Base-by-base conservation (phyloP, 2,329 filamentous ascomycete species). In the Thelonectria rubi region DNA sequence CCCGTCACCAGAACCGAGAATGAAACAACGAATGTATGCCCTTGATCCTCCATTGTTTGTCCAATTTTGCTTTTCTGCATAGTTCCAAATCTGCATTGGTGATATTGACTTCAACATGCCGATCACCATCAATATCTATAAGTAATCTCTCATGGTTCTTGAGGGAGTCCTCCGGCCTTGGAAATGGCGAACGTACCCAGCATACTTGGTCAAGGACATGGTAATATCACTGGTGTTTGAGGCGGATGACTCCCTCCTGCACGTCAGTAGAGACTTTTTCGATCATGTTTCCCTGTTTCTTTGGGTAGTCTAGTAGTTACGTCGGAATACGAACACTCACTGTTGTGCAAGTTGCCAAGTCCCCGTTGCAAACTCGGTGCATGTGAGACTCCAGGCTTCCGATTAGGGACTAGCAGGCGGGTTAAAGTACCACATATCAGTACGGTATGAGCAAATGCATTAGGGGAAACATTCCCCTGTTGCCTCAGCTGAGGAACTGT, bases 31-130 rank as follows among this genome's bases (percentile, higher is more conserved):
- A 45, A 21, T 21, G 42, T 21, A 2, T 9, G 1, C 10, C 17
- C 42, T 14, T 45, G 11, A 8, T 21, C 42, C 17, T 18, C 12
- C 17, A 5, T 18, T 18, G 10, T 43, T 12, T 26, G 40, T 26
- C 45, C 45, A 47, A 26, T 40, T 40, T 40, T 30, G 26, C 26
- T 30, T 30, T 30, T 30, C 40, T 42, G 6, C 3, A 15, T 10
- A 68, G 68, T 70, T 54, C 55, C 67, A 70, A 58, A 69, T 70
- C 46, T 70, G 68, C 32, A 70, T 70, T 17, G 64, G 67, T 1
- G 60, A 70, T 4, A 20, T 70, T 3, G 57, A 70, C 49, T 70
- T 70, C 37, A 69, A 65, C 21, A 32, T 50, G n/a, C 64, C 68
- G 12, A 62, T 70, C 26, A 70, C 66, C 32, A 69, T 70, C 56